Evolutionary conservation across 345 rosid species (phyloP).

Genomic region (sweet orange (Citrus sinensis)): DVS_A1.0 CM039168.1:1773001-1773500

Average conservation of each 20-base stretch:
- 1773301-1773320: constrained; percentile 3
- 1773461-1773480: constrained; percentile 89
- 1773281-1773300: constrained; percentile 2
- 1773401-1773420: constrained; percentile 78
- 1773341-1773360: constrained; percentile 6
- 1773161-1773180: constrained; percentile 92
- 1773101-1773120: constrained; percentile 11
- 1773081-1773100: neutral
- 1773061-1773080: neutral
- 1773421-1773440: constrained; percentile 73
- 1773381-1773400: constrained; percentile 18
- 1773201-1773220: constrained; percentile 69
- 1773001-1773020: constrained; percentile 93
- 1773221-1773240: constrained; percentile 87
- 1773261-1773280: constrained; percentile 5
- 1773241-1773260: constrained; percentile 50
- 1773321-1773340: constrained; percentile 10
- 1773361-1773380: constrained; percentile 7
- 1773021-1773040: constrained; percentile 89
- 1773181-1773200: constrained; percentile 80
- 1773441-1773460: constrained; percentile 83
- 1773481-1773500: constrained; percentile 78
- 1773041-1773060: constrained; percentile 4
- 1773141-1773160: constrained; percentile 87
- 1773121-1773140: constrained; percentile 66